These are phyloP conservation scores for Boletus rufocinnamomeus DNA, from an alignment of 768 basidiomycete species.

Conservation along the genomic window DNA sequence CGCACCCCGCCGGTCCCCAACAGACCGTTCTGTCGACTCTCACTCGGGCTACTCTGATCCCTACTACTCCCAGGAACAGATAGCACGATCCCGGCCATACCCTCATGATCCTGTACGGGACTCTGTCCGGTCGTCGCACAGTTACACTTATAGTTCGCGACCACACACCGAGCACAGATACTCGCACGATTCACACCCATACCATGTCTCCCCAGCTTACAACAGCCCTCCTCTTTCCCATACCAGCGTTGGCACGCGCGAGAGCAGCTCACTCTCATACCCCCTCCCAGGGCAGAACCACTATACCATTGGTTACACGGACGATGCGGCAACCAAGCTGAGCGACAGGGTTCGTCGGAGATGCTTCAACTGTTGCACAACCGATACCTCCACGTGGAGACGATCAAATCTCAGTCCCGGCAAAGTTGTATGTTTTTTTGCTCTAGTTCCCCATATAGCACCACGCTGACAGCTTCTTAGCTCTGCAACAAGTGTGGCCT, in stretches of 20 bases:
- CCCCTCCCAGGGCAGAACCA: conserved; percentile 42
- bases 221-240: conserved; percentile 33
- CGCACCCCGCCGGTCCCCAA: conserved; percentile 46
- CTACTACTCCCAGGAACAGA: conserved; percentile 41
- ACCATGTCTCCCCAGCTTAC: conserved; percentile 30
- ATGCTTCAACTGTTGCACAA: conserved; percentile 85
- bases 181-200: conserved; percentile 36
- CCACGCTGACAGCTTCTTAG: conserved; percentile 26
- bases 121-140: conserved; percentile 38
- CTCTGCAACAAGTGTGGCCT: conserved; percentile 70
- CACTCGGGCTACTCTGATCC: conserved; percentile 38
- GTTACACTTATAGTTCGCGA: conserved; percentile 32
- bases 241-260: conserved; percentile 22
- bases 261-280: conserved; percentile 34
- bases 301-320: conserved; percentile 55
- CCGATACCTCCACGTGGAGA: conserved; percentile 82
- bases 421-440: conserved; percentile 56
- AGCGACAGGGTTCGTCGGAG: conserved; percentile 73
- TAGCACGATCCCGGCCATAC: conserved; percentile 35
- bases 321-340: conserved; percentile 80
- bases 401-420: conserved; percentile 76
- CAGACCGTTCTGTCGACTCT: conserved; percentile 35
- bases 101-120: conserved; percentile 37
- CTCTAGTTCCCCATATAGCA: conserved; percentile 2
- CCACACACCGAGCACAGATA: conserved; percentile 35